Base-by-base conservation (phyloP, 2,329 filamentous ascomycete genomes). In the Colletotrichum magnum region DNA sequence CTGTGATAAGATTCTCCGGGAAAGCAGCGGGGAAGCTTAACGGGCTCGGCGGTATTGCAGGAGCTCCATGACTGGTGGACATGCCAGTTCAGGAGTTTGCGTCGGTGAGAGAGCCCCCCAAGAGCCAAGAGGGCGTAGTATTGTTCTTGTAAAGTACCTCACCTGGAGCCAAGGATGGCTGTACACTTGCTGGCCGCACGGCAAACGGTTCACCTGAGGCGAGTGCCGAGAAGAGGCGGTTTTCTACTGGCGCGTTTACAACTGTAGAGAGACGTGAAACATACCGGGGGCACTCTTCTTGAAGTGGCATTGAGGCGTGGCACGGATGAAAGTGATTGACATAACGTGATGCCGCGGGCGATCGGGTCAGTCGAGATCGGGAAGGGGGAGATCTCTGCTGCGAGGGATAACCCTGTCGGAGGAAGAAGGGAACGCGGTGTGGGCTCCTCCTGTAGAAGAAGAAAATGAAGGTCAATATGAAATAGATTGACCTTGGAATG, bases 351-450 rank as follows among this genome's bases (percentile, higher is more conserved):
- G 53, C 24, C n/a, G 53, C 53, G 9, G 9, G 32, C 47, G 58
- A 62, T 62, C 36, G 50, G 53, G 58, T 54, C 53, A 10, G 45
- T 54, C 53, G n/a, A 62, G 58, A 62, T 62, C 39, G 6, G 36
- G 58, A 47, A 36, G 10, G 32, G 48, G 36, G 12, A 39, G 58
- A 62, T 62, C 48, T 53, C 39, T 36, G 1, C 4, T n/a, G 58
- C 36, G 51, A 53, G 13, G 39, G 36, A 36, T 61, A 36, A 28
- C 50, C 50, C 36, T 1, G 24, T 12, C 21, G 16, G 36, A 53
- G 24, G 9, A 32, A n/a, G 13, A 13, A 16, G 12, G 50, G 9
- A 21, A 36, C 12, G 13, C 4, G 6, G 39, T 15, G 39, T 15
- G 10, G 36, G 12, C 13, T 18, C 26, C 47, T 24, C 50, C 36